Evolutionary conservation across 2,329 filamentous ascomycete genomes (phyloP), one percentile per base, ranked within the genome.

Genomic region (Calonectria hongkongensis): DNA sequence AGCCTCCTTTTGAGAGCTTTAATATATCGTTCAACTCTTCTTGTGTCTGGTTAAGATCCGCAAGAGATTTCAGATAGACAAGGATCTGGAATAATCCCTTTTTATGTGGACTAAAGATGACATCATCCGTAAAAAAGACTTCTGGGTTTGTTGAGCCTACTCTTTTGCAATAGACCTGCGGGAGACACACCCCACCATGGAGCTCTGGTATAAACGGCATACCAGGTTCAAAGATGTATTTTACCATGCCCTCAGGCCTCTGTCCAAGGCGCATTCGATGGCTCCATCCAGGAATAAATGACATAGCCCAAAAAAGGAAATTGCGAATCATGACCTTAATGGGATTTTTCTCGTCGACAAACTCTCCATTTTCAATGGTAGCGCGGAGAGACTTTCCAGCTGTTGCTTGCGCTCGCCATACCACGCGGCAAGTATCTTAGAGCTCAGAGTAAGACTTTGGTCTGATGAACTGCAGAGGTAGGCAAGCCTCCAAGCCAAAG

Each of bases 401-500:
- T 76, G 75, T n/a, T 75, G 70, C 30, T 76, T 73, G 18, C 77
- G 66, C 66, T 79, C 77, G 1, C 16, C n/a, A 39, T 68, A 73
- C 75, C 74, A 77, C 9, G 72, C 66, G 13, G 50, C 28, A 2
- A 76, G 41, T 7, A 74, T 27, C 8, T 66, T 33, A 12, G 64
- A 18, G 4, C 63, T 43, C 13, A 28, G 27, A 33, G 27, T n/a
- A 9, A 16, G 39, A 5, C 43, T 28, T 13, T 27, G 45, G 3
- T 30, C 64, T 39, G 36, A 8, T 39, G 36, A 39, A 8, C 13
- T 39, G 36, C 36, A 39, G 10, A 56, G 48, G 8, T 77, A 18
- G 2, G 43, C 54, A 21, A 85, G 77, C 2, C 83, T 80, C 84
- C 84, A 85, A 21, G 77, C 80, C 1, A 85, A 76, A 30, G 80